phyloP scores from a whole-genome alignment of 164 flowering plant species.

The Tetrastigma voinierianum region DNA sequence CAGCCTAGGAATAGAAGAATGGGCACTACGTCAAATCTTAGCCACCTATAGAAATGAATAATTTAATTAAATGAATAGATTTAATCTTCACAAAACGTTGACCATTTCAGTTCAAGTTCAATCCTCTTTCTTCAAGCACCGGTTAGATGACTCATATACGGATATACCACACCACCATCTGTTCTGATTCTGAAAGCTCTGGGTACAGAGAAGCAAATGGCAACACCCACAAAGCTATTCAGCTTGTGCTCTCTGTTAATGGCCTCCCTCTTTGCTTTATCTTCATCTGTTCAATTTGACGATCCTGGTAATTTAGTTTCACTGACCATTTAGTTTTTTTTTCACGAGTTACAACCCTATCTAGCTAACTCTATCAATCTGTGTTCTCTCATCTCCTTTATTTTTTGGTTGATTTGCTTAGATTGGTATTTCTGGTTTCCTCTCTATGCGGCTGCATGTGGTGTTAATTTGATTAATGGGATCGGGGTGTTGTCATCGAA shows the following conservation, averaged over 20 bases:
- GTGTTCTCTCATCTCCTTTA: neutral
- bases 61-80: no score
- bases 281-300: conserved; percentile 67
- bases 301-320: conserved; percentile 49
- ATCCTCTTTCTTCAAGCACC: no score
- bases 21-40: no score
- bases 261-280: conserved; percentile 62
- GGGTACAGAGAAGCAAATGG: conserved; percentile 25
- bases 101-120: no score
- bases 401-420: conserved; percentile 14
- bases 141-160: neutral
- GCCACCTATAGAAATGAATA: no score
- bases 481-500: conserved; percentile 7
- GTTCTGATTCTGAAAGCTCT: neutral
- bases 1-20: no score
- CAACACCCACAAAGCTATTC: conserved; percentile 26
- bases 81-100: no score
- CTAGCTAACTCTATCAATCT: neutral
- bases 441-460: conserved; percentile 52
- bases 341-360: neutral
- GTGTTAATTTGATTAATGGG: conserved; percentile 36
- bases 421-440: conserved; percentile 90
- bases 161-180: no score
- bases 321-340: neutral
- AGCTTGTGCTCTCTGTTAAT: conserved; percentile 47